Base-by-base conservation (phyloP, 495 filamentous ascomycete genomes). In the Talaromyces proteolyticus region DNA sequence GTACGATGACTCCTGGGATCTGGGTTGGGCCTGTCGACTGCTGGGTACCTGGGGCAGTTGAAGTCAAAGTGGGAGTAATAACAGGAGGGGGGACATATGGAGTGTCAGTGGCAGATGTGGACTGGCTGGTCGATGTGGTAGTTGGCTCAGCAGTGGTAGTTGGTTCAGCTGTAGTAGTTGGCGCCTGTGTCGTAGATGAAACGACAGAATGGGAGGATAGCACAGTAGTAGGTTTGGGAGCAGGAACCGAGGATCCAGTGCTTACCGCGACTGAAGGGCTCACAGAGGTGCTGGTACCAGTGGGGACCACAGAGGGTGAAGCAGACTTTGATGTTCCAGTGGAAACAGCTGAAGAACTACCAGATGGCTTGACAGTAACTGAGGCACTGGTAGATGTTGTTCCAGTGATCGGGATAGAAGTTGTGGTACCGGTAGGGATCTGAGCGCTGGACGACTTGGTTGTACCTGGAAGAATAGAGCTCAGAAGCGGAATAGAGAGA, bases 1-100 rank as follows among this genome's bases (percentile, higher is more conserved):
- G 90, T 18, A 80, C 75, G 53, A 97, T 93, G 22, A 87, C 78
- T 51, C 78, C 80, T 8, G 92, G 91, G 38, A 94, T 72, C 23
- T 66, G 61, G 0, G 82, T 75, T 0, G 87, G 80, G 51, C 88
- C 72, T 25, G 69, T 76, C 4, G 64, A 51, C n/a, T 14, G 57
- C 56, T 2, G 70, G 55, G 16, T 62, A 56, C 0, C 59, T 55
- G 14, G 55, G 47, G 8, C 62, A 36, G 56, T 45, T 20, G 57
- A 55, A 21, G 34, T 59, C 6, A 52, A 47, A 62, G 64, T 39
- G 55, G 61, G n/a, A 66, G 58, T 22, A 61, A 63, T 18, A 64
- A 59, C 47, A 16, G 47, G 47, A n/a, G 47, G 47, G 39, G 66
- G 72, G 20, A 73, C 55, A 40, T 49, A 49, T 73, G 57, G 14